Evolutionary conservation across 129 eudicot genomes (phyloP), one percentile per base, ranked within the genome.

Genomic region (Dittrichia graveolens): DNA sequence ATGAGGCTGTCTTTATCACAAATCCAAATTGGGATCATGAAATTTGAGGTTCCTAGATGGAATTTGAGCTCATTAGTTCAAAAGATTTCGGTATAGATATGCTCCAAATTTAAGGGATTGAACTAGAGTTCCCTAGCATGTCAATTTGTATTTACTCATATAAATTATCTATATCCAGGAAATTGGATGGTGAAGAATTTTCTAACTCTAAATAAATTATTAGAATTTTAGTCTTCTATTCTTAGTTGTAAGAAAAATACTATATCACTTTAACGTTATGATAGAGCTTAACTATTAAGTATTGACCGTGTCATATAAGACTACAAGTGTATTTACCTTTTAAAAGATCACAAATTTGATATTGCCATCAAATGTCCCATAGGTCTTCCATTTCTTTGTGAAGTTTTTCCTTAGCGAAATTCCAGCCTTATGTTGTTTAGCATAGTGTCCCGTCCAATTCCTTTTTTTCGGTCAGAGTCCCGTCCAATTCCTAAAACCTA

Each of bases 71-170:
- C 34, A 53, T 4, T 62, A 5, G 48, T 53, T 42, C 24, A 39
- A 62, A 50, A 40, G 50, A 19, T 12, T 42, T 50, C 3, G 65
- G 42, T 65, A 8, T 75, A 24, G 50, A 64, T 65, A 64, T 64
- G 65, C 65, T 62, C n/a, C 18, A 19, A 67, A 7, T 45, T 45
- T 8, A 13, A 44, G 15, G 34, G 13, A 72, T 45, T 34, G 5
- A 60, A 58, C 48, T 72, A 38, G n/a, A 24, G 45, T 31, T 56
- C 44, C 50, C 38, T 54, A 56, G 31, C 38, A 37, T 73, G 46
- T 31, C 40, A 40, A 16, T 54, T 56, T 42, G 55, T 11, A 10
- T 43, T 43, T 43, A n/a, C 56, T 50, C 8, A n/a, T 49, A n/a
- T 49, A 5, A 49, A 48, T 48, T 15, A 15, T 38, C 6, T 10